Conservation (phyloP, 2,329 filamentous ascomycete species). For the Aspergillus quadrilineatus region DNA sequence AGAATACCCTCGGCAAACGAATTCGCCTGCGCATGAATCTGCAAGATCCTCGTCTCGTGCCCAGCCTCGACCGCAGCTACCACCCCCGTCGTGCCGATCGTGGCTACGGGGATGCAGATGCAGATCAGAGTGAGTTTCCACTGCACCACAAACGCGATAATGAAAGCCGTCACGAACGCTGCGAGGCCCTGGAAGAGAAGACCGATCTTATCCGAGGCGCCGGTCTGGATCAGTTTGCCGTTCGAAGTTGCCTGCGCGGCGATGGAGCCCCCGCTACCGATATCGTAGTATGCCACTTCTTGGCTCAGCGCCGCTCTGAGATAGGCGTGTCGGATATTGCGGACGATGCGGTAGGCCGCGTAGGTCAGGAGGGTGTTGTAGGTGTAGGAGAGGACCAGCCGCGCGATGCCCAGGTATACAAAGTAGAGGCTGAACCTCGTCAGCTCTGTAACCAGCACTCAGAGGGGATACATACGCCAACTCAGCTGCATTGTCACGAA, state of each 20-base stretch:
- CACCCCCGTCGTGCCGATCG: conserved; percentile 71
- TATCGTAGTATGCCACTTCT: conserved; percentile 92
- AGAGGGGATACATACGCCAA: conserved; percentile 8
- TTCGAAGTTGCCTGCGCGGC: conserved; percentile 93
- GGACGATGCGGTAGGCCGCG: conserved; percentile 73
- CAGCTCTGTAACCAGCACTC: too few relatives aligned
- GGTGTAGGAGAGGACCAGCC: conserved; percentile 75
- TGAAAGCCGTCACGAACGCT: conserved; percentile 82
- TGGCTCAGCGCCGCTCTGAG: conserved; percentile 79
- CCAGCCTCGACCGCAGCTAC: conserved; percentile 74
- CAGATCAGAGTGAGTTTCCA: conserved; percentile 94
- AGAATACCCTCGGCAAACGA: conserved; percentile 18
- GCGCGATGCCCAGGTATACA: conserved; percentile 76
- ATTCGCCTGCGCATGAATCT: conserved; percentile 57
- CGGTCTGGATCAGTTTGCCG: conserved; percentile 89
- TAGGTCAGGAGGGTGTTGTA: conserved; percentile 89
- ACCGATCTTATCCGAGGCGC: conserved; percentile 84
- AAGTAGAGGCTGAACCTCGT: conserved; percentile 63
- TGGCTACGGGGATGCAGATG: conserved; percentile 74
- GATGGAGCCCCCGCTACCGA: conserved; percentile 86
- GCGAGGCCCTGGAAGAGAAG: conserved; percentile 73
- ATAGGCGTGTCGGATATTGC: conserved; percentile 78
- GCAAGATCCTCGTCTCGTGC: conserved; percentile 73
- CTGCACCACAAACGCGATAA: conserved; percentile 86
- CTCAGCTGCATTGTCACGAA: neutral